Percentiles rank a stretch among this genome's conserved stretches.
Evolutionary conservation across 352 stramenopile species (phyloP).

Genomic region (Phytopythium boreale): DNA sequence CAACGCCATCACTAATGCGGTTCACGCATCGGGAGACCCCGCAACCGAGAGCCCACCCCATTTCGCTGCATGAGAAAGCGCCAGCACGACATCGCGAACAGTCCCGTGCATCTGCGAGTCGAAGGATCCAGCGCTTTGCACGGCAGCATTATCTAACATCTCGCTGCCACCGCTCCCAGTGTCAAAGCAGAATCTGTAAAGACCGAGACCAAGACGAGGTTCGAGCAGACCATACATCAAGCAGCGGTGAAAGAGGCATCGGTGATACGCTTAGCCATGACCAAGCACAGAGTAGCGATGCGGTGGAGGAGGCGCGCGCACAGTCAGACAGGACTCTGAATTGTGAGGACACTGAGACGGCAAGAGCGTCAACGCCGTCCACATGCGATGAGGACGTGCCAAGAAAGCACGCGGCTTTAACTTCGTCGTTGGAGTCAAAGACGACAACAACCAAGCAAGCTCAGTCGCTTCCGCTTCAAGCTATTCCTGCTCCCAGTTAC

Average conservation of each 20-base stretch:
- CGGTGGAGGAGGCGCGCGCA: too few relatives aligned
- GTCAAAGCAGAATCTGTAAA: neutral
- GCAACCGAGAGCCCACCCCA: neutral
- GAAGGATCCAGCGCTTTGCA: conserved; percentile 25
- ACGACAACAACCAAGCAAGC: neutral
- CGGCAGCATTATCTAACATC: conserved; percentile 1
- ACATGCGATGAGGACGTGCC: neutral
- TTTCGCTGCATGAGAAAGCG: neutral
- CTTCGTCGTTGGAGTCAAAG: neutral
- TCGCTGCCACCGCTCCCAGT: neutral
- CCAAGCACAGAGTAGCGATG: too few relatives aligned
- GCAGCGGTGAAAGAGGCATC: neutral
- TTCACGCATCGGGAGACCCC: conserved; percentile 23
- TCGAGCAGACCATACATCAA: neutral
- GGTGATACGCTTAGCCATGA: neutral
- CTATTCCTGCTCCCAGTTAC: neutral
- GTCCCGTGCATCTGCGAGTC: conserved; percentile 14
- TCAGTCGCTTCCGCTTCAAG: neutral
- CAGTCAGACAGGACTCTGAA: too few relatives aligned
- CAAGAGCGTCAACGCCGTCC: neutral
- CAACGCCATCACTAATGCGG: conserved; percentile 19
- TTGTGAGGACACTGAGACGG: too few relatives aligned
- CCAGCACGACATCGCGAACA: conserved; percentile 1
- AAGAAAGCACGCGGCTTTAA: neutral
- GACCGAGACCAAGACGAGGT: neutral